Percentiles rank a stretch among this genome's conserved stretches.
These are phyloP conservation scores for Leptodontidium sp. DNA, from an alignment of 2,329 filamentous ascomycete genomes.

Conservation along the genomic window DNA sequence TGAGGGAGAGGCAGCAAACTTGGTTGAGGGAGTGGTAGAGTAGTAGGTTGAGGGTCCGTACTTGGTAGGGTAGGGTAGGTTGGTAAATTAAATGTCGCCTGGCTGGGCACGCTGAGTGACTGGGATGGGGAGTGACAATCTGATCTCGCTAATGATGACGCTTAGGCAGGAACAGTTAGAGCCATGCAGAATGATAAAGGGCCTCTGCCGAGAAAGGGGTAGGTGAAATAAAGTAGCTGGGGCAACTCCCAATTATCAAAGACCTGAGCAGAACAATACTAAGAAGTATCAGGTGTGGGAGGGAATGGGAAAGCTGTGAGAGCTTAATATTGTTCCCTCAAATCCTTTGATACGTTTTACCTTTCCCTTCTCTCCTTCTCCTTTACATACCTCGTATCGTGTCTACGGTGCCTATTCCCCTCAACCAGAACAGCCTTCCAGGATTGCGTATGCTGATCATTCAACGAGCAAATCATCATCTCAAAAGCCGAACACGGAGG, in stretches of 20 bases:
- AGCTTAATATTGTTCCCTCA: slow-evolving; percentile 9
- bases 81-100: slow-evolving; percentile 16
- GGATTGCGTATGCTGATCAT: slow-evolving; percentile 15
- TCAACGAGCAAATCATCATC: slow-evolving; percentile 12
- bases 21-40: slow-evolving; percentile 15
- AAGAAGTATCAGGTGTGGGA: slow-evolving; percentile 5
- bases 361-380: neutral
- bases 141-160: slow-evolving; percentile 18
- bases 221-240: neutral
- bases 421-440: neutral
- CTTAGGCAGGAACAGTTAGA: slow-evolving; percentile 17
- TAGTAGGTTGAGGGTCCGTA: neutral
- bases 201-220: slow-evolving; percentile 17
- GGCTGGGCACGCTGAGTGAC: neutral
- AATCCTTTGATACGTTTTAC: neutral
- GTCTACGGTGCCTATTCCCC: neutral
- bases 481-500: slow-evolving; percentile 13
- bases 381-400: no score
- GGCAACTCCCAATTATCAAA: slow-evolving; percentile 3
- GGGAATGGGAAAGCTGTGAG: neutral
- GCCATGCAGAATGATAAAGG: slow-evolving; percentile 17
- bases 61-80: neutral
- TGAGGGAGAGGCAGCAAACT: slow-evolving; percentile 17
- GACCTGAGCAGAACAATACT: slow-evolving; percentile 1
- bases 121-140: slow-evolving; percentile 15